Evolutionary conservation across 129 eudicot species (phyloP).

Genomic region (Centaurea solstitialis): DNA sequence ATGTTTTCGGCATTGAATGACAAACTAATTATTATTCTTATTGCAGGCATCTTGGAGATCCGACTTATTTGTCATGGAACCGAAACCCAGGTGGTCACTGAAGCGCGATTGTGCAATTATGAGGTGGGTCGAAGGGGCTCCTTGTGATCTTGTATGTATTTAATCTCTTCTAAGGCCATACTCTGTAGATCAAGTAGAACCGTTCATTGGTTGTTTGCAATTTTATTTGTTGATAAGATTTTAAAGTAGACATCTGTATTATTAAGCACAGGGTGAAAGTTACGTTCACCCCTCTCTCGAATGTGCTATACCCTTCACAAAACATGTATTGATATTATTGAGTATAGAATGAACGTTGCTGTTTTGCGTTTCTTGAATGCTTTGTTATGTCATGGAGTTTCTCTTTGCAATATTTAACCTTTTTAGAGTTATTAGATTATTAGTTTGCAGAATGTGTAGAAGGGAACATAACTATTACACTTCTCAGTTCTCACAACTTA

Average conservation of each 20-base stretch:
- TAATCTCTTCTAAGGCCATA: constrained; percentile 14
- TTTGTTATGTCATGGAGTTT: not conserved
- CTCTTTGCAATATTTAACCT: not conserved
- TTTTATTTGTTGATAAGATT: constrained; percentile 7
- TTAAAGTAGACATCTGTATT: not conserved
- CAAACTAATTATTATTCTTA: not conserved
- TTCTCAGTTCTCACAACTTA: not conserved
- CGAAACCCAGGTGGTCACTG: constrained; percentile 78
- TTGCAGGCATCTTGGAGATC: constrained; percentile 91
- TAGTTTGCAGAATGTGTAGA: not conserved
- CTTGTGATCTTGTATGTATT: constrained; percentile 32
- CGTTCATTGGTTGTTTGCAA: constrained; percentile 3
- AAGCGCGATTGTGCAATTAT: constrained; percentile 26
- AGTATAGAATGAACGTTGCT: not conserved
- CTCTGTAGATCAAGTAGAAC: not conserved
- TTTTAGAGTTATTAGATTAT: not conserved
- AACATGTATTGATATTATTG: not conserved
- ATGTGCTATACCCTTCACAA: not conserved
- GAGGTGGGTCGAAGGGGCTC: constrained; percentile 20
- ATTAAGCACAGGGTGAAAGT: not conserved
- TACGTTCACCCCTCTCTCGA: not conserved
- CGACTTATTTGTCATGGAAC: constrained; percentile 89
- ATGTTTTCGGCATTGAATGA: not conserved
- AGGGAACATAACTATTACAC: not conserved
- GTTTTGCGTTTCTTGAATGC: not conserved